Evolutionary conservation across 768 basidiomycete species (phyloP), one percentile per base, ranked within the genome.

Genomic region (Russula griseocarnosa): DNA sequence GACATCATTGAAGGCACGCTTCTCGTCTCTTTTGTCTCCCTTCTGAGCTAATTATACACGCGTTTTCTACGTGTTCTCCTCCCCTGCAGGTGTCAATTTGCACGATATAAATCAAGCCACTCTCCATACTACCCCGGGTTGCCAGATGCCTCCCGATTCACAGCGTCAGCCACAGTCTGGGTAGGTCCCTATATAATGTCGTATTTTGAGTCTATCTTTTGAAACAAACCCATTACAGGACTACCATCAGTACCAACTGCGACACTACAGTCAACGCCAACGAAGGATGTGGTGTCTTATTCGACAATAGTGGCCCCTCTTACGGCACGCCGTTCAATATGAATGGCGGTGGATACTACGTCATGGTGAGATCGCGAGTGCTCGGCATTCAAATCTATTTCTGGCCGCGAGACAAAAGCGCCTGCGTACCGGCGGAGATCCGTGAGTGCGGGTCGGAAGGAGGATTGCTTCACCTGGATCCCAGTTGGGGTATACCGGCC

Each of bases 341-440:
- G 13, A 72, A 71, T 14, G 79, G 81, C 28, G 88, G 87, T 30
- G 88, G 88, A 0, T 85, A 76, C 76, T 88, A 79, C 70, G 84
- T 77, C 54, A 76, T 86, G 77, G 70, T 75, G 63, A 78, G 80
- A 46, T 75, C 78, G 30, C 60, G 54, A 10, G 40, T 63, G 0
- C 73, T 72, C 3, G 83, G 84, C 26, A 76, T 89, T 46, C 78
- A 76, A 57, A 71, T 87, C 34, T 90, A 85, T 82, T 88, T 84
- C 71, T 86, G 83, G 83, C 70, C 81, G 16, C 75, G 84, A 46
- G 66, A 76, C 69, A 79, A 80, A 63, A 42, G 16, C 40, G 20
- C 9, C 32, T 1, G 1, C 32, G 8, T 32, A 32, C 86, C 86
- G 5, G 44, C 58, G 63, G 77, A 76, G 61, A 72, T 84, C 64